These are phyloP conservation scores for Alternaria metachromatica DNA, from an alignment of 2,329 filamentous ascomycete genomes.

Conservation along the genomic window DNA sequence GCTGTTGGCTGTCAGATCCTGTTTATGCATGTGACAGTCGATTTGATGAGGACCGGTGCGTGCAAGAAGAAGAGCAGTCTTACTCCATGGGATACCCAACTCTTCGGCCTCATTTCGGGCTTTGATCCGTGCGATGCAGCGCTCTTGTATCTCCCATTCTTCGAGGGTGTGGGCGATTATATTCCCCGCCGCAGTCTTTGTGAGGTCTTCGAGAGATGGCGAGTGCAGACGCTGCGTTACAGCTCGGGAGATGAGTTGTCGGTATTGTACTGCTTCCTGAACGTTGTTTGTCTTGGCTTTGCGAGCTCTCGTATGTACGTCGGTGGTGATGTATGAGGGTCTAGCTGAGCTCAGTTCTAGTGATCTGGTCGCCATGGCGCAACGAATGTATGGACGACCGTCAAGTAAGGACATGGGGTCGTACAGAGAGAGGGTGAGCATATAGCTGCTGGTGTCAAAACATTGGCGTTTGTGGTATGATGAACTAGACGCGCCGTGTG, in stretches of 20 bases:
- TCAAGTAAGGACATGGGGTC: neutral
- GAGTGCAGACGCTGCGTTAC: slow-evolving; percentile 25
- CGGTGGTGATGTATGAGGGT: neutral
- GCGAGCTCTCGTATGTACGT: neutral
- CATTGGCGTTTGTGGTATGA: neutral
- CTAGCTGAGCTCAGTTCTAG: neutral
- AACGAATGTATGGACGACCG: no score
- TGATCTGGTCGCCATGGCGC: neutral
- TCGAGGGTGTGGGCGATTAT: no score
- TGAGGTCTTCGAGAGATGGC: neutral
- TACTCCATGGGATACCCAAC: slow-evolving; percentile 1
- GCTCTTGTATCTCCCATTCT: slow-evolving; percentile 1
- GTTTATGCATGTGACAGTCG: no score
- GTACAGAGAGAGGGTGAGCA: no score
- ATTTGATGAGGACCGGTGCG: no score
- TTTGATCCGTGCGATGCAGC: neutral
- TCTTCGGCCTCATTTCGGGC: neutral
- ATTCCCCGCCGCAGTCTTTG: no score
- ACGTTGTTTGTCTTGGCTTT: neutral
- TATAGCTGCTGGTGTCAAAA: neutral
- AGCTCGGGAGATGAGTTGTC: slow-evolving; percentile 25
- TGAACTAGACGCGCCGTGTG: neutral
- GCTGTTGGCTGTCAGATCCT: neutral
- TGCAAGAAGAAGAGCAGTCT: neutral
- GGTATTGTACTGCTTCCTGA: slow-evolving; percentile 5